Base-by-base conservation (phyloP, 2,329 filamentous ascomycete species). In the Massarina eburnea region DNA sequence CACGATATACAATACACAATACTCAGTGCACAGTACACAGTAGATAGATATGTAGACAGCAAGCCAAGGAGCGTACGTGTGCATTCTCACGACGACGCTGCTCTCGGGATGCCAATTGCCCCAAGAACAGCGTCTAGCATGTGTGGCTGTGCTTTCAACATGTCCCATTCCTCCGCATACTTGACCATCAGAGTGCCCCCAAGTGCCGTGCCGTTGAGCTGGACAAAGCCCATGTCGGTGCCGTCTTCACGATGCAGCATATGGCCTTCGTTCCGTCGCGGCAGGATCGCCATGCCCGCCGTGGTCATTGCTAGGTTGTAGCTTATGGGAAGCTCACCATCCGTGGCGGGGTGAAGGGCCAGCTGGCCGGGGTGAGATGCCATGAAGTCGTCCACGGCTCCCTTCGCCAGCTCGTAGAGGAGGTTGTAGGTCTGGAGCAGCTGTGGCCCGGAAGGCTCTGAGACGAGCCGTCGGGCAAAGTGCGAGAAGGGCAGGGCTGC, bases 121-220 rank as follows among this genome's bases (percentile, higher is more conserved):
- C 51, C 36, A n/a, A 83, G 63, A 12, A 81, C 66, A 4, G 57
- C 53, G 37, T 73, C 68, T 29, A 83, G 62, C 20, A 69, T 51
- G 22, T 68, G 63, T 14, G 70, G 70, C 22, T 73, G 66, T 5
- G 58, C 49, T 32, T 70, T 67, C 29, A 83, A 55, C 27, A 68
- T 51, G 48, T 80, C 70, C 78, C 78, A 83, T 56, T 82, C 77
- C 8, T 69, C 70, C 55, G 79, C 67, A 6, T 73, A 67, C 61
- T 82, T 83, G 17, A 83, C 80, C 79, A 83, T 80, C 49, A 82
- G 62, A 3, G 79, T 82, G 1, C 79, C 80, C 1, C 73, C 80
- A 3, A 83, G 67, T 15, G 81, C 71, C 0, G 80, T 83, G 3
- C 80, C 80, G 49, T 83, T 83, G 27, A 82, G 56, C 8, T 75